phyloP scores from a whole-genome alignment of 495 filamentous ascomycete genomes.

The Annulohypoxylon stygium region DNA sequence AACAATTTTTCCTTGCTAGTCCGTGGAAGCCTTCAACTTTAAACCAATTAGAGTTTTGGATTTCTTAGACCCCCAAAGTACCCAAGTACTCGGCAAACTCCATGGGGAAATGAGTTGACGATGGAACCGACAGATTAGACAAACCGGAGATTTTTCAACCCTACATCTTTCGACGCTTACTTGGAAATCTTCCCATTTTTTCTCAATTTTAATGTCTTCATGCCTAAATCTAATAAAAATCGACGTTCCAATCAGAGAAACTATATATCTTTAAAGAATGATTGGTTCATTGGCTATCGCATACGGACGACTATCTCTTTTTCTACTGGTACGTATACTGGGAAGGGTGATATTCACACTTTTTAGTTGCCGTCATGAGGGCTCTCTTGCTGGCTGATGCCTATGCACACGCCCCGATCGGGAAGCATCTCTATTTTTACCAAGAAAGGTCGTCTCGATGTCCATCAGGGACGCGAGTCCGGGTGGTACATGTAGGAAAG shows the following conservation, averaged over 20 bases:
- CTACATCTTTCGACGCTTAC: slow-evolving; percentile 19
- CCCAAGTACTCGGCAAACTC: slow-evolving; percentile 21
- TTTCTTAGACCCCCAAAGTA: slow-evolving; percentile 1
- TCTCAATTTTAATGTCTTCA: not conserved
- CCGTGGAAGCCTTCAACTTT: not conserved
- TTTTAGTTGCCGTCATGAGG: slow-evolving; percentile 22
- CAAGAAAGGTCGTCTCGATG: slow-evolving; percentile 15
- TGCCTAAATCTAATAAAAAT: slow-evolving; percentile 15
- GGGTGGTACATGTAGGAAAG: slow-evolving; percentile 24
- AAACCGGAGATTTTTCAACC: slow-evolving; percentile 36
- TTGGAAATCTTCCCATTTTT: slow-evolving; percentile 8
- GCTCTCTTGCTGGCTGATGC: slow-evolving; percentile 17
- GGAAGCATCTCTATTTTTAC: slow-evolving; percentile 44
- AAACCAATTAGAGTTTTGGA: slow-evolving; percentile 1
- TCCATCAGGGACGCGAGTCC: slow-evolving; percentile 15
- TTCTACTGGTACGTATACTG: not conserved
- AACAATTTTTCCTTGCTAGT: slow-evolving; percentile 11
- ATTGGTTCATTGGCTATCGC: not conserved
- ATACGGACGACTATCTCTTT: not conserved
- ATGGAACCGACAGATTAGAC: slow-evolving; percentile 14
- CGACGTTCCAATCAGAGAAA: not conserved
- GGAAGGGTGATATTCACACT: slow-evolving; percentile 16
- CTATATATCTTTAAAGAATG: not conserved
- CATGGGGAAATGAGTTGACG: slow-evolving; percentile 29
- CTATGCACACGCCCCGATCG: slow-evolving; percentile 26